A percentile compares a stretch with the other conserved stretches of the same genome.
phyloP scores from a whole-genome alignment of 2,329 filamentous ascomycete genomes.

The Lomentospora prolificans region DNA sequence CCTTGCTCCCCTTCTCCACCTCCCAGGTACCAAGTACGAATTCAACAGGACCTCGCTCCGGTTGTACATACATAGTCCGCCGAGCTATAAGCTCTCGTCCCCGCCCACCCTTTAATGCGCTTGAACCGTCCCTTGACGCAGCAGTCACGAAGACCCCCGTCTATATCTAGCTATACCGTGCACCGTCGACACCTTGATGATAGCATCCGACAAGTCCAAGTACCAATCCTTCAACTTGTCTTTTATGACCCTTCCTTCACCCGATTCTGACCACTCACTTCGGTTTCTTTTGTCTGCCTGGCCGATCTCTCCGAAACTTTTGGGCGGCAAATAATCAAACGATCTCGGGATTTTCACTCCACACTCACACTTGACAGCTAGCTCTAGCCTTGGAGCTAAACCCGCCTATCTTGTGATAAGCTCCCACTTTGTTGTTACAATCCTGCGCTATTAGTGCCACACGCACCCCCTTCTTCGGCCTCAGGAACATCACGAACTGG shows the following conservation, averaged over 20 bases:
- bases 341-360: too few relatives aligned
- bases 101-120: neutral
- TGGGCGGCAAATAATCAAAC: too few relatives aligned
- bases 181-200: neutral
- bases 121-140: slow-evolving; percentile 2
- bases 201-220: neutral
- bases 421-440: too few relatives aligned
- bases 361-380: too few relatives aligned
- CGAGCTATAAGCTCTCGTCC: slow-evolving; percentile 1
- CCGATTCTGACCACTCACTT: too few relatives aligned
- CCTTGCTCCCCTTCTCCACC: neutral
- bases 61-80: neutral
- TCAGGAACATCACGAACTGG: too few relatives aligned
- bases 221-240: neutral
- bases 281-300: too few relatives aligned
- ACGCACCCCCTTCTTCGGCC: too few relatives aligned
- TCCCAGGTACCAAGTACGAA: neutral
- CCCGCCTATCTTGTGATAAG: too few relatives aligned
- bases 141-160: neutral
- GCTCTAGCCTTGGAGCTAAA: too few relatives aligned
- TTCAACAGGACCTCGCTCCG: neutral
- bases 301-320: too few relatives aligned
- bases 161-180: neutral
- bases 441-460: too few relatives aligned
- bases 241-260: neutral